phyloP scores from a whole-genome alignment of 805 yeast genomes.

The Geotrichum ghanense region DNA sequence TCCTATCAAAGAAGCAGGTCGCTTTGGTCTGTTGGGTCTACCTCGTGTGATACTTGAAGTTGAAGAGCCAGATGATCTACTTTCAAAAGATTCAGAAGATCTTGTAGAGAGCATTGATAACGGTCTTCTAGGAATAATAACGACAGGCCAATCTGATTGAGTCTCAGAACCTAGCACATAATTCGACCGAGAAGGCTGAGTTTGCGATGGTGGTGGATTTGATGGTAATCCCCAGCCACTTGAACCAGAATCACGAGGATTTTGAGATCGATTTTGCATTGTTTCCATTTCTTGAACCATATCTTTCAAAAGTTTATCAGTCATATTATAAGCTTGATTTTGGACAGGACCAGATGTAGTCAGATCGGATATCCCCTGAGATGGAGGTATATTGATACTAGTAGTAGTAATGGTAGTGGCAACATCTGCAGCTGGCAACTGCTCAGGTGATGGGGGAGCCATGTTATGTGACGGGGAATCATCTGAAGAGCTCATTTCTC shows the following conservation, averaged over 20 bases:
- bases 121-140: not conserved
- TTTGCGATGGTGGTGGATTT: too few species aligned
- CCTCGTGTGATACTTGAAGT: not conserved
- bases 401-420: not conserved
- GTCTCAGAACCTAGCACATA: not conserved
- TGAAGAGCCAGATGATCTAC: not conserved
- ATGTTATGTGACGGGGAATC: not conserved
- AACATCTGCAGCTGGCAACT: not conserved
- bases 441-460: not conserved
- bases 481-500: not conserved
- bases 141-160: not conserved
- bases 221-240: too few species aligned
- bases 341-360: not conserved
- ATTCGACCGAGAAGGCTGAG: not conserved
- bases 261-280: constrained; percentile 15
- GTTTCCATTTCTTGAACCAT: constrained; percentile 17
- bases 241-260: too few species aligned
- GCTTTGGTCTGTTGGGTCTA: not conserved
- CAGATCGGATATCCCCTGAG: not conserved
- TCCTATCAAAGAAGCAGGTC: not conserved
- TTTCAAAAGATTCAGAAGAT: not conserved
- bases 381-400: too few species aligned
- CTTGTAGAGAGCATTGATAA: not conserved
- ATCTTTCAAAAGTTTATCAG: constrained; percentile 13
- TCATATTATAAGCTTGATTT: constrained; percentile 4